Base-by-base conservation (phyloP, 768 basidiomycete species). In the Boletellus emodensis region DNA sequence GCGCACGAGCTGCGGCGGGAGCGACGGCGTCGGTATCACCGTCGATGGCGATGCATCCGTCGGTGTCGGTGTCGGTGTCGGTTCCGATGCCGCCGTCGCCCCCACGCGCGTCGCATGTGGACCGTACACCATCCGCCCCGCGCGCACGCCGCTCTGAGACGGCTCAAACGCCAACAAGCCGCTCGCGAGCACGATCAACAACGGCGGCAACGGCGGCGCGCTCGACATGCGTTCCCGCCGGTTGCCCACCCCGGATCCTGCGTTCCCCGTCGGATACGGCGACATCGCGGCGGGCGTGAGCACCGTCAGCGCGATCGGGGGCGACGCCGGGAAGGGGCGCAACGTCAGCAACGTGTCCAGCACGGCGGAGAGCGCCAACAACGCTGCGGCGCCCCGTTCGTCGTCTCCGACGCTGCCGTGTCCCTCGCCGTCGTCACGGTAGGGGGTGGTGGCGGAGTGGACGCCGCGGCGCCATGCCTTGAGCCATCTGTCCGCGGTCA, bases 1-100 rank as follows among this genome's bases (percentile, higher is more conserved):
- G n/a, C 65, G 59, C 53, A 58, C 53, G 52, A 71, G 65, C 10
- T 55, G 60, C 13, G 66, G 65, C 1, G 76, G 76, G 22, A 75
- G 67, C 24, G 60, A 59, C 14, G 62, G 63, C 26, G 60, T 62
- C 6, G 63, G 54, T 20, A 51, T 43, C 15, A 10, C 30, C 8
- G 30, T 10, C 30, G 30, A 28, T 9, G 28, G 6, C 28, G 28
- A 28, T 28, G 28, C 6, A 9, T 6, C 3, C 9, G 28, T 9
- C 6, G 4, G 30, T 12, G 11, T 17, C 12, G n/a, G 17, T 10
- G 36, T 6, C 7, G 24, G n/a, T 10, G 18, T 43, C 37, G 8
- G 12, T 14, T 22, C 37, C 30, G 9, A 3, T 22, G 24, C 7
- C n/a, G 3, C 14, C 22, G 13, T 15, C 30, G 17, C 14, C 20